These are phyloP conservation scores for Tylopilus balloui DNA, from an alignment of 768 basidiomycete species.

Conservation along the genomic window DNA sequence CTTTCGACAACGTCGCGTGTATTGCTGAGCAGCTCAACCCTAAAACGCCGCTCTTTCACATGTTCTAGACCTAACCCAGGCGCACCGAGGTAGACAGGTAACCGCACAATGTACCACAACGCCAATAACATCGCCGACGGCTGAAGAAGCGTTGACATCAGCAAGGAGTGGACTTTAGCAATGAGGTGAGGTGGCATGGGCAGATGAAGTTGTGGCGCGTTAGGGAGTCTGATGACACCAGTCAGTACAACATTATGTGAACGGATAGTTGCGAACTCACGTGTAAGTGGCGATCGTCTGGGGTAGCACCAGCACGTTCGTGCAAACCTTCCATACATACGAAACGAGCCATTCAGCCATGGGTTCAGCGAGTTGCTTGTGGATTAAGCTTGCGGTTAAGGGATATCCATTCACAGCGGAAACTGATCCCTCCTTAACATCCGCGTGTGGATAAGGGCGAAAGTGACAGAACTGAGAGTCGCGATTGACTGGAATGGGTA, in stretches of 20 bases:
- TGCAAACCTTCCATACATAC: slow-evolving; percentile 81
- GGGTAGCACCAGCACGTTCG: slow-evolving; percentile 62
- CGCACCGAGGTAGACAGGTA: slow-evolving; percentile 65
- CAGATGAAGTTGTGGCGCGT: slow-evolving; percentile 31
- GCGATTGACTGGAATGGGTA: slow-evolving; percentile 25
- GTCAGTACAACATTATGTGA: slow-evolving; percentile 10
- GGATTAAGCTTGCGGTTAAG: slow-evolving; percentile 43
- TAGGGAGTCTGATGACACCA: slow-evolving; percentile 21
- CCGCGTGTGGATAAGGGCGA: slow-evolving; percentile 14
- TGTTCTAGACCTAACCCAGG: slow-evolving; percentile 47
- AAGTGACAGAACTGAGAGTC: slow-evolving; percentile 23
- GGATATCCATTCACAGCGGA: slow-evolving; percentile 38
- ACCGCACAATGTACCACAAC: slow-evolving; percentile 75
- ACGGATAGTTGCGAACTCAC: slow-evolving; percentile 40
- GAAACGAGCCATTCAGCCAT: slow-evolving; percentile 74
- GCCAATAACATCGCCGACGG: slow-evolving; percentile 77
- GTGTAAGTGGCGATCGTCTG: slow-evolving; percentile 45
- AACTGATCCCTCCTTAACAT: slow-evolving; percentile 26
- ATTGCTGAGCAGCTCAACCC: slow-evolving; percentile 58
- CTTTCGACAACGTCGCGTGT: slow-evolving; percentile 36
- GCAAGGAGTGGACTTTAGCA: slow-evolving; percentile 61
- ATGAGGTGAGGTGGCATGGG: slow-evolving; percentile 46
- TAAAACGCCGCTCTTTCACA: slow-evolving; percentile 59
- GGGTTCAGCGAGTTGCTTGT: slow-evolving; percentile 72
- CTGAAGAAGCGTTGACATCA: slow-evolving; percentile 76